Evolutionary conservation across 805 yeast genomes (phyloP), one percentile per base, ranked within the genome.

Genomic region (Saccharomycopsis capsularis): DNA sequence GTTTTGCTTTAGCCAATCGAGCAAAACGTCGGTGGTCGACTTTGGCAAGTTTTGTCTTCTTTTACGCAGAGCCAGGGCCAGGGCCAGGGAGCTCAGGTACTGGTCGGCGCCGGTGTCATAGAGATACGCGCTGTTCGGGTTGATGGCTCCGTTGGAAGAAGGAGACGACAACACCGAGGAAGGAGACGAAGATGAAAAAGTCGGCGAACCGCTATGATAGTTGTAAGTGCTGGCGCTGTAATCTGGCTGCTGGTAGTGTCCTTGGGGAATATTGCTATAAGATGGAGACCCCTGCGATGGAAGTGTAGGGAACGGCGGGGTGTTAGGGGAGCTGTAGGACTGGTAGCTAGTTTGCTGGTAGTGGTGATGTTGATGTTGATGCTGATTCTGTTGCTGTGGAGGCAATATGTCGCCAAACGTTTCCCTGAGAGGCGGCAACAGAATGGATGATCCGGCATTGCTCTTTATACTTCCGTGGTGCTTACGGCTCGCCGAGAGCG

Each of bases 31-130:
- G 3, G 91, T 86, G 2, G 87, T 85, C 51, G 78, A 84, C 57
- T 84, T 78, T 16, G 95, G 95, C 52, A 86, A 68, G 62, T 85
- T 86, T 36, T 85, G 82, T 55, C 95, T 72, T 38, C 79, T 73
- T 34, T 67, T 67, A 34, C 38, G 38, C 6, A 6, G 5, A 13
- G 32, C 32, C 11, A 27, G n/a, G n/a, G n/a, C n/a, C n/a, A n/a
- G n/a, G n/a, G n/a, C n/a, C n/a, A n/a, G n/a, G n/a, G n/a, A n/a
- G n/a, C n/a, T n/a, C n/a, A n/a, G n/a, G n/a, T n/a, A n/a, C n/a
- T n/a, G n/a, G 32, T 27, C 32, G 13, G 32, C 32, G 13, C 32
- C 32, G 32, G 11, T 13, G 7, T 7, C 32, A 7, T 13, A 7
- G 7, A 27, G 32, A 27, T 7, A 13, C 32, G 11, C 32, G 13